Conservation (phyloP, 257 asterid species). For the Leptodermis oblonga region DNA sequence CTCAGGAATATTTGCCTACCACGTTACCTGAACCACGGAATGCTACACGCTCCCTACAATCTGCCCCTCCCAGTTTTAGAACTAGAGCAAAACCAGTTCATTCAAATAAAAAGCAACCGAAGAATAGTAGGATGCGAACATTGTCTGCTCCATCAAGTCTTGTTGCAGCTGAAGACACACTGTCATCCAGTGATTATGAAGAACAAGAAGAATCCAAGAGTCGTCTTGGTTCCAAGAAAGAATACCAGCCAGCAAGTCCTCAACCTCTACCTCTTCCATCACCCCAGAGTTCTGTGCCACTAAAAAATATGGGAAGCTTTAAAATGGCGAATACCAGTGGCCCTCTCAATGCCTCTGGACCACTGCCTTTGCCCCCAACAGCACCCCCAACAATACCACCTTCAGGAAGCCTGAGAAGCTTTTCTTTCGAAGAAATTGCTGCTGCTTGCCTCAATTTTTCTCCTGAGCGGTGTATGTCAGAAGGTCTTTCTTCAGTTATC, state of each 20-base stretch:
- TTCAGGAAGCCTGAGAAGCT: constrained; percentile 49
- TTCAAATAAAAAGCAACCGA: constrained; percentile 29
- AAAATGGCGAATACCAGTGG: constrained; percentile 56
- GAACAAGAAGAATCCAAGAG: constrained; percentile 64
- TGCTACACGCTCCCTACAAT: constrained; percentile 56
- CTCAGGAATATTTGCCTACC: constrained; percentile 63
- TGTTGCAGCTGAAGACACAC: constrained; percentile 53
- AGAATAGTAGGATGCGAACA: constrained; percentile 45
- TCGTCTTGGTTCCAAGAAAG: constrained; percentile 63
- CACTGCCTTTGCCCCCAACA: constrained; percentile 78
- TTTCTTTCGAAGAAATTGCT: constrained; percentile 72
- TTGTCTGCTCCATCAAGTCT: constrained; percentile 82
- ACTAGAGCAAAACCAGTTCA: constrained; percentile 56
- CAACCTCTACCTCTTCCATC: constrained; percentile 97
- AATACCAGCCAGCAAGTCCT: constrained; percentile 61
- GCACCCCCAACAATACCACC: constrained; percentile 42
- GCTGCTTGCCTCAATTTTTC: constrained; percentile 91
- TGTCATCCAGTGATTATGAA: constrained; percentile 48
- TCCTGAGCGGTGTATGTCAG: constrained; percentile 87
- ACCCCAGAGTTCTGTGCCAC: constrained; percentile 43
- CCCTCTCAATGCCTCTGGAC: constrained; percentile 73
- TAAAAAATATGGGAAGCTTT: constrained; percentile 63
- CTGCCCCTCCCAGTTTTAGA: constrained; percentile 94
- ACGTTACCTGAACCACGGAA: constrained; percentile 71
- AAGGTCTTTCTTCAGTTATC: constrained; percentile 79